Evolutionary conservation across 306 rosid species (phyloP), one percentile per base, ranked within the genome.

Genomic region (Hylodesmum podocarpum): DNA sequence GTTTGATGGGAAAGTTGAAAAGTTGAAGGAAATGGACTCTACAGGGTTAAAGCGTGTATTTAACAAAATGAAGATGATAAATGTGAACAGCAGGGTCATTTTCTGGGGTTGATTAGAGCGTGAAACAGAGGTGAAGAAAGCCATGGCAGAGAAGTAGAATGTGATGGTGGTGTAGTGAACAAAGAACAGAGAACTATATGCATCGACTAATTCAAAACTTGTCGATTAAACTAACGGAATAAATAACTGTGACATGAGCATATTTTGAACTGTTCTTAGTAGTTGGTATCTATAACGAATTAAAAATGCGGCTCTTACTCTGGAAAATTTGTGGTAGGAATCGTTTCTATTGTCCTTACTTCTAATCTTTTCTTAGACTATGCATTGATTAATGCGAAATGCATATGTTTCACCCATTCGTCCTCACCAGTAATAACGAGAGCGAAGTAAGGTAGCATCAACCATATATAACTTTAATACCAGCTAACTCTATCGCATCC

Each of bases 1-100:
- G 82, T 80, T 87, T 19, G 82, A 78, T 21, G 19, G 24, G 78
- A 91, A 88, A 49, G 0, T 64, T 3, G 84, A 8, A 68, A 84
- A 87, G 87, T 73, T 70, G 86, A 94, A 90, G 86, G 63, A 83
- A 74, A 83, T n/a, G 27, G 92, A 80, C 0, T 77, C 31, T 25
- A 46, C 91, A 47, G 67, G 63, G 24, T 11, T 44, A 0, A 55
- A 43, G 8, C 79, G 71, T 54, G 65, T 25, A 13, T 50, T 24
- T 62, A 83, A 69, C 57, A 84, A 64, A 6, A 61, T 50, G 71
- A 63, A 71, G 67, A 75, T 34, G 59, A 39, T 39, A 13, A 77
- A 29, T 46, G 73, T 70, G 37, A 54, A 54, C 36, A 70, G 24
- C 0, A 29, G 18, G 40, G 59, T 66, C 0, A 3, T 28, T 2